phyloP scores from a whole-genome alignment of 768 basidiomycete species.

The Russula griseocarnosa region DNA sequence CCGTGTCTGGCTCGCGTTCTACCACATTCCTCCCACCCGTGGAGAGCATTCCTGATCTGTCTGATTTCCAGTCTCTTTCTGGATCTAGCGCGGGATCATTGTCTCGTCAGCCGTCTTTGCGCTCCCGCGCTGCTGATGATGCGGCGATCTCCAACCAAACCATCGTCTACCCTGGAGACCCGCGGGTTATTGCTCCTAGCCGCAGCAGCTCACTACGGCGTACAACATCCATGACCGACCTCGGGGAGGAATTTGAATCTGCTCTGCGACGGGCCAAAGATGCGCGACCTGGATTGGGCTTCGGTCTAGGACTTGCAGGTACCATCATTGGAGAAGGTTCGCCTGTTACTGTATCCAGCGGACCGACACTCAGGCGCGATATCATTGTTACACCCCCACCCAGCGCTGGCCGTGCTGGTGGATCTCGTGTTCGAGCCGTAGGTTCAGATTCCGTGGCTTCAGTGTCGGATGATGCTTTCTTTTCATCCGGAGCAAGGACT shows the following conservation, averaged over 20 bases:
- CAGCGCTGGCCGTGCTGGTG: slow-evolving; percentile 34
- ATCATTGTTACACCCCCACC: slow-evolving; percentile 48
- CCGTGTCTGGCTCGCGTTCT: slow-evolving; percentile 61
- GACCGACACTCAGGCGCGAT: slow-evolving; percentile 44
- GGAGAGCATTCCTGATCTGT: slow-evolving; percentile 64
- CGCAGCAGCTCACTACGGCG: slow-evolving; percentile 54
- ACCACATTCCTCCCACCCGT: slow-evolving; percentile 77
- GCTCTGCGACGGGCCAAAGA: slow-evolving; percentile 43
- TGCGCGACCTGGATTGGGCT: slow-evolving; percentile 42
- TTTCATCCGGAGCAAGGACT: slow-evolving; percentile 41
- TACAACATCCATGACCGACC: slow-evolving; percentile 73
- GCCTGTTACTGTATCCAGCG: slow-evolving; percentile 71
- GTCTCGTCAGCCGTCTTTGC: slow-evolving; percentile 47
- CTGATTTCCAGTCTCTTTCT: slow-evolving; percentile 53
- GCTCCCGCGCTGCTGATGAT: slow-evolving; percentile 70
- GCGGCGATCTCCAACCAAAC: slow-evolving; percentile 60
- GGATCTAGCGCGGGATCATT: slow-evolving; percentile 42
- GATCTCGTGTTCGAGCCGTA: slow-evolving; percentile 32
- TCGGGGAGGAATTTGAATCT: slow-evolving; percentile 56
- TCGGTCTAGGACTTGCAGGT: slow-evolving; percentile 41
- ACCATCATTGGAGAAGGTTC: slow-evolving; percentile 46
- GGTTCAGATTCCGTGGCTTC: slow-evolving; percentile 33
- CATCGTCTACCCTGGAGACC: slow-evolving; percentile 69
- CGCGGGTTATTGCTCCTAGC: slow-evolving; percentile 66
- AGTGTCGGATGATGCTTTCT: slow-evolving; percentile 46